Evolutionary conservation across 2,329 filamentous ascomycete genomes (phyloP), one percentile per base, ranked within the genome.

Genomic region (Xylaria sp.): DNA sequence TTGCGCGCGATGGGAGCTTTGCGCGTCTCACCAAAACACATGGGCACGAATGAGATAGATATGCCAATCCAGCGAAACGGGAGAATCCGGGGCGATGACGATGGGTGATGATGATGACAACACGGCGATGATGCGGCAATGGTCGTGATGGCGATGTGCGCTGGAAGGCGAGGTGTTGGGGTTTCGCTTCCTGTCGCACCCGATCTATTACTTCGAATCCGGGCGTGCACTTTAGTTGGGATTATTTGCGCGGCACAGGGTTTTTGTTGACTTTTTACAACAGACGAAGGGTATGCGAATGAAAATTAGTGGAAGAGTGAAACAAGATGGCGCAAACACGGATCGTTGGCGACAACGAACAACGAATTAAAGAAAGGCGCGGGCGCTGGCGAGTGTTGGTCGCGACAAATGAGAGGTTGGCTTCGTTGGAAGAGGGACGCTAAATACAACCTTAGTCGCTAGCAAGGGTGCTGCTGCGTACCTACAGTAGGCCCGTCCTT

Each of bases 351-450:
- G 43, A 25, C 38, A 35, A 31, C 9, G 28, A 52, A 31, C 28
- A 31, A 31, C 28, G 28, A 31, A 31, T 25, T 57, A 57, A n/a
- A n/a, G n/a, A n/a, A n/a, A n/a, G n/a, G n/a, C n/a, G n/a, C n/a
- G n/a, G n/a, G n/a, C n/a, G n/a, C n/a, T n/a, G n/a, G n/a, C n/a
- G n/a, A n/a, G n/a, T n/a, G n/a, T n/a, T n/a, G n/a, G n/a, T n/a
- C n/a, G n/a, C n/a, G n/a, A n/a, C 28, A 31, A 31, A 61, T 57
- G 40, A 28, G 47, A 49, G 59, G 53, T 38, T 52, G 52, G 58
- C 31, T 37, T 47, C 3, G 19, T 19, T 14, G 40, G n/a, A 6
- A 4, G 17, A 33, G 21, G 47, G 28, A 25, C n/a, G 45, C 21
- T 31, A 35, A 42, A 40, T n/a, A 28, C 38, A n/a, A n/a, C n/a